These are phyloP conservation scores for Glaciozyma martinii DNA, from an alignment of 768 basidiomycete species.

Conservation along the genomic window DNA sequence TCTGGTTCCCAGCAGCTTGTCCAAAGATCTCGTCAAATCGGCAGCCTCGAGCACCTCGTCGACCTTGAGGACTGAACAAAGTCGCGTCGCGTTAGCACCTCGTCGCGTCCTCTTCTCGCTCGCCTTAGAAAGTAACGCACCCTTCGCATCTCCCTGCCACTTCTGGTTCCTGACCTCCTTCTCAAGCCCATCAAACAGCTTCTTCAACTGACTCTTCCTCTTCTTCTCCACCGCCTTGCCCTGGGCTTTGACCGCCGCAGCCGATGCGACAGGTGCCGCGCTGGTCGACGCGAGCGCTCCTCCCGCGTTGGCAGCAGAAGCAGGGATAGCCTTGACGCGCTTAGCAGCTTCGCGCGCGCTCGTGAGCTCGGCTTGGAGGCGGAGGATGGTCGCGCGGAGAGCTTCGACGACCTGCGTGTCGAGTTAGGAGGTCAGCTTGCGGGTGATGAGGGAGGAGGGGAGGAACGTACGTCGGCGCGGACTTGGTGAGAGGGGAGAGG, in stretches of 20 bases:
- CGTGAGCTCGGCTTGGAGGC: not conserved
- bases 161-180: not conserved
- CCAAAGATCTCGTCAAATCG: slow-evolving; percentile 1
- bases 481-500: not conserved
- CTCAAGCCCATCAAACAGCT: not conserved
- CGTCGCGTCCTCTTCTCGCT: not conserved
- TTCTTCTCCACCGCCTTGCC: not conserved
- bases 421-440: not conserved
- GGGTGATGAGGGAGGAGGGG: too few species aligned
- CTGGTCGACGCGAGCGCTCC: too few species aligned
- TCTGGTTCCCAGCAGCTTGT: not conserved
- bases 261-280: not conserved
- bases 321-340: not conserved
- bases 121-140: not conserved
- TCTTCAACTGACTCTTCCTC: not conserved
- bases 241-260: not conserved
- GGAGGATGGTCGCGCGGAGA: not conserved
- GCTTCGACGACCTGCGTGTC: not conserved
- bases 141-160: not conserved
- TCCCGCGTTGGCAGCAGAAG: not conserved
- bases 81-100: not conserved
- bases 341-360: not conserved
- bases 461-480: not conserved
- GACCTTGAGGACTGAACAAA: not conserved
- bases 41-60: not conserved